Evolutionary conservation across 495 filamentous ascomycete genomes (phyloP), one percentile per base, ranked within the genome.

Genomic region (Saxophila tyrrhenica): DNA sequence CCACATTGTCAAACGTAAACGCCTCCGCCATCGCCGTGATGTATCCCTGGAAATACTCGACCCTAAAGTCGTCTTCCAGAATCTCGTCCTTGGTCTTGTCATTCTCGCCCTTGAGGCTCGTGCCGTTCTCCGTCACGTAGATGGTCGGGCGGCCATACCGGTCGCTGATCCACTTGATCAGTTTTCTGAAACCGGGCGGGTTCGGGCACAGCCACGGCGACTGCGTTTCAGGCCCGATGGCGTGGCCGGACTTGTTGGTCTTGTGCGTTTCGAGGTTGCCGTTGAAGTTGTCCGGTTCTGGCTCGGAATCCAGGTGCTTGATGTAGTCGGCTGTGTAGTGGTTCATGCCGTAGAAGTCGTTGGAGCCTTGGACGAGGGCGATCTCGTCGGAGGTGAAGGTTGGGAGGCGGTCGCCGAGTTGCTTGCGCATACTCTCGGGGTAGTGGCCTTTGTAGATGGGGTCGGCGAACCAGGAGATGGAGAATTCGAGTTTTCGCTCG

Each of bases 81-180:
- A 65, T 38, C 63, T 88, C 58, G 38, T 87, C 81, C 22, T 79
- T 64, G 5, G 79, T 69, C 67, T 87, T 64, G 62, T 88, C 83
- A 64, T 85, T 89, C 74, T 89, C 85, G 41, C 83, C 84, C 63
- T 86, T 83, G 62, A 87, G 70, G 57, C 79, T 82, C 2, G 85
- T 89, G 19, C 86, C 85, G 69, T 86, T 89, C 75, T 89, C 86
- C 0, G 86, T 91, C 52, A 88, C 83, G 66, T 85, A 87, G 67
- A 90, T 86, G 64, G 80, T 79, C 22, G 85, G 85, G 56, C 80
- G 69, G 35, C 73, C 75, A 68, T 89, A 89, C 3, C 86, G 76
- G 62, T 86, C 82, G 67, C 78, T 83, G 53, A 91, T 76, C 85
- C 85, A 91, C 64, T 79, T 80, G 58, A 90, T 72, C 52, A 90